Evolutionary conservation across 2,329 filamentous ascomycete species (phyloP), one percentile per base, ranked within the genome.

Genomic region (Neocucurbitaria cava): DNA sequence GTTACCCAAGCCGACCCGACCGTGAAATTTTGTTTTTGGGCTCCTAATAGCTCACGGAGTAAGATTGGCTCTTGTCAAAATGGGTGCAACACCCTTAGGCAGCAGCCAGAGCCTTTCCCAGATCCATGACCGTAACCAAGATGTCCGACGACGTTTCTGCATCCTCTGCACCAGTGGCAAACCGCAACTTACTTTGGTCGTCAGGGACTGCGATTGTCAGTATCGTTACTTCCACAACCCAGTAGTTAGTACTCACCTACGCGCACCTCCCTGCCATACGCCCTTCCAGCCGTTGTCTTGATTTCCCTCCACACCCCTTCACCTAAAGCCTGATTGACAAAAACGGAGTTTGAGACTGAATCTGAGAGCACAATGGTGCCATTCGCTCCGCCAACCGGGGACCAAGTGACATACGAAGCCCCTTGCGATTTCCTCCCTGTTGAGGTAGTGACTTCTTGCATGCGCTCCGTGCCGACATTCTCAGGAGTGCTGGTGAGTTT

Each of bases 341-440:
- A 68, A 15, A 68, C 26, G 13, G 49, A 52, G 30, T 51, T 61
- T 7, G 52, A 47, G 18, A 43, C 35, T 3, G 56, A 59, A 24
- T 62, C 63, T 3, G 51, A 55, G 5, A 65, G 49, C 8, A 68
- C 46, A 8, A 68, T 61, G 2, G 58, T 65, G 3, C 61, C 65
- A 23, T 60, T 61, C 3, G 31, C 13, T 9, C 65, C 65, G 15
- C 63, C 61, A 0, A 59, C 21, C 2, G 63, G 55, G 0, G 51
- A 50, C 63, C 62, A 66, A 3, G 60, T 60, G 15, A 65, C 63
- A 18, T 43, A 61, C 9, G 63, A 58, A 13, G 53, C 54, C 11
- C 59, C 58, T 30, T 54, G 52, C 1, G 49, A 59, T 15, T 56
- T 43, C 1, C 38, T 24, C 21, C 53, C 56, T 5, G 54, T 56